A percentile compares a stretch with the other conserved stretches of the same genome.
Evolutionary conservation across 306 rosid genomes (phyloP).

Genomic region (Myrica gale): DNA sequence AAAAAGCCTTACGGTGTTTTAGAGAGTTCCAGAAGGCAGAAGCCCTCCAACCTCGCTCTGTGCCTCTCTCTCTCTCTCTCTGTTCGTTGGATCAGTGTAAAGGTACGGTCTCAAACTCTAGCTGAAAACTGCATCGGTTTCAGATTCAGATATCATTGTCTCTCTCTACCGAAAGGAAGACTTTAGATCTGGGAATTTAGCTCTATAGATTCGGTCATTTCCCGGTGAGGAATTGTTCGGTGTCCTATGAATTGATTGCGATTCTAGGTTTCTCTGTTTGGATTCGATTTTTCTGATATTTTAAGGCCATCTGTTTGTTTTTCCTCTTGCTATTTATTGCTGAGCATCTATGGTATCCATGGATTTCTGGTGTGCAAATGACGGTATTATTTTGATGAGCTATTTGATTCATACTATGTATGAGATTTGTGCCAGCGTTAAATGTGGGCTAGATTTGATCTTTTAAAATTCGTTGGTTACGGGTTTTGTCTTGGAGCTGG

Average conservation of each 20-base stretch:
- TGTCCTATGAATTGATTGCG: neutral
- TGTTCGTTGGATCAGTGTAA: conserved; percentile 29
- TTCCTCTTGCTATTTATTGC: neutral
- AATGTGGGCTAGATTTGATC: no score
- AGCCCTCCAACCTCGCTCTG: conserved; percentile 17
- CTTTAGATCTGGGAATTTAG: conserved; percentile 51
- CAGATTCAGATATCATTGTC: conserved; percentile 6
- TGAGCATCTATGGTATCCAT: neutral
- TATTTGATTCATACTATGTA: neutral
- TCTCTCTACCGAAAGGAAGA: neutral
- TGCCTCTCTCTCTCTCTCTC: neutral
- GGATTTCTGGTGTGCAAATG: neutral
- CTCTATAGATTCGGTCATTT: conserved; percentile 27
- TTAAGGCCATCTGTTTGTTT: neutral
- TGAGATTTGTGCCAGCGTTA: no score
- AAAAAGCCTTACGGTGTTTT: conserved; percentile 12
- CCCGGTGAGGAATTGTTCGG: neutral
- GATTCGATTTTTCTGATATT: neutral
- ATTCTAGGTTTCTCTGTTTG: neutral
- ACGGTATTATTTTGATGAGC: neutral
- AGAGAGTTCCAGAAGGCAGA: conserved; percentile 57
- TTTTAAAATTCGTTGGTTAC: no score
- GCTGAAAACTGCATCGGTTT: conserved; percentile 19
- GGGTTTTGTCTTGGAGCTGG: no score
- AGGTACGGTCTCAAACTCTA: conserved; percentile 35